Percentiles rank a stretch among this genome's conserved stretches.
Evolutionary conservation across 805 yeast genomes (phyloP).

Genomic region (Schizosaccharomyces cryophilus): DNA sequence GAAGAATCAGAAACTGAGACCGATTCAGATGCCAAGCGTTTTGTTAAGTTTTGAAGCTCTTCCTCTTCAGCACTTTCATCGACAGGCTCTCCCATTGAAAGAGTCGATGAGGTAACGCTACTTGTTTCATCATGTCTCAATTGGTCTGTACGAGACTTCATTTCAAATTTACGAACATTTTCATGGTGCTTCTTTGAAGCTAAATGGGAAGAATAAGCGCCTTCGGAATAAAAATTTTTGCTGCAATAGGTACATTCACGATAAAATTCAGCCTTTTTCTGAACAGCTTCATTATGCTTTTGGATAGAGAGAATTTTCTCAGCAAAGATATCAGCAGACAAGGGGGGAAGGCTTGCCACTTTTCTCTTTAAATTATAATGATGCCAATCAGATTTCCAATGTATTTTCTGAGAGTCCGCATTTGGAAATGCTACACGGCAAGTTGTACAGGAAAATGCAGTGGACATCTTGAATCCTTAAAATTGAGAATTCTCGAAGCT

Average conservation of each 20-base stretch:
- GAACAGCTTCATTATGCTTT: slow-evolving; percentile 6
- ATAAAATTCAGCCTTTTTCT: slow-evolving; percentile 5
- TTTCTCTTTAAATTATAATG: slow-evolving; percentile 83
- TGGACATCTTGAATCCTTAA: neutral
- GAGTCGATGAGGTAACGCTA: slow-evolving; percentile 1
- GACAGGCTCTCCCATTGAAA: slow-evolving; percentile 1
- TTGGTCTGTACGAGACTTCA: neutral
- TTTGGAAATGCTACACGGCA: slow-evolving; percentile 60
- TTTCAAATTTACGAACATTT: neutral
- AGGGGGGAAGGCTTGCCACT: slow-evolving; percentile 60
- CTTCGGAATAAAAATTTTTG: slow-evolving; percentile 9
- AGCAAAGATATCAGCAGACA: slow-evolving; percentile 42
- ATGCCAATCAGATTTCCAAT: slow-evolving; percentile 97
- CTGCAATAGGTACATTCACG: slow-evolving; percentile 8
- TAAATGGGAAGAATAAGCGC: slow-evolving; percentile 10
- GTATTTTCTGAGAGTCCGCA: slow-evolving; percentile 69
- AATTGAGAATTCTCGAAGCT: too few species aligned
- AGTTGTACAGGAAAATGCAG: slow-evolving; percentile 54
- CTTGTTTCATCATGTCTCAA: neutral
- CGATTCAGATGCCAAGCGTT: neutral
- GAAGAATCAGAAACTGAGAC: neutral
- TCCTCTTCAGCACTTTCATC: neutral
- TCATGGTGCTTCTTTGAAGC: slow-evolving; percentile 9
- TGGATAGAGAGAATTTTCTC: slow-evolving; percentile 31
- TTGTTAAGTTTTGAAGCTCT: neutral